Evolutionary conservation across 352 stramenopile genomes (phyloP), one percentile per base, ranked within the genome.

Genomic region (Blastocystis sp.): DNA sequence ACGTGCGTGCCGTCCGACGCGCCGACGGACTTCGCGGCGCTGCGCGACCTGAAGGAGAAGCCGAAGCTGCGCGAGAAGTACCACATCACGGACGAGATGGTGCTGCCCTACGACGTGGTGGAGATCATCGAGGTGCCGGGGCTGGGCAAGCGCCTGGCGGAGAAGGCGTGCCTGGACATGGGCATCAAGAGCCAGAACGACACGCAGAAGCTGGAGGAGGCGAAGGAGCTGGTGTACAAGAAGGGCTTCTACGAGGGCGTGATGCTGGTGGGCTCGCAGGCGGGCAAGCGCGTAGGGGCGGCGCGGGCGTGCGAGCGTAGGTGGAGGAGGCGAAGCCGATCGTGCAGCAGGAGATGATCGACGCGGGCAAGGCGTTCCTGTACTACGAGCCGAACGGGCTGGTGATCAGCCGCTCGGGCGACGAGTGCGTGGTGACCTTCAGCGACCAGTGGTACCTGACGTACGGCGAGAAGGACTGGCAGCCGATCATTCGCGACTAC

Each of bases 211-310:
- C 93, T 99, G 40, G 94, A 94, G 21, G 96, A 98, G 90, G 96
- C 96, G 40, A 99, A 99, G 92, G 95, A 97, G 79, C 90, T 97
- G 74, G 93, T 96, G 60, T 99, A 99, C 92, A 92, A 99, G 62
- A 98, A 99, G 92, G 97, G 97, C 66, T 99, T 99, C 89, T 99
- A 98, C 89, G 93, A 98, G 77, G 97, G 97, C 86, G 92, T 99
- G 23, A 98, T 99, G 94, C 92, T 97, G 11, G 92, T 98, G 5
- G 97, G 97, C 61, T 89, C 91, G 19, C 90, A 94, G 84, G 89
- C 88, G 19, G 96, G 95, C 60, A 96, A 98, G 90, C 98, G 98
- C 91, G 88, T 89, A 28, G 62, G 88, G 48, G 62, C 90, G 38
- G 43, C 80, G 53, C 95, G 7, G 5, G 7, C 23, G 23, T 19